Base-by-base conservation (phyloP, 371 early-diverging fungal genomes). In the Rhizopus delemar region DNA sequence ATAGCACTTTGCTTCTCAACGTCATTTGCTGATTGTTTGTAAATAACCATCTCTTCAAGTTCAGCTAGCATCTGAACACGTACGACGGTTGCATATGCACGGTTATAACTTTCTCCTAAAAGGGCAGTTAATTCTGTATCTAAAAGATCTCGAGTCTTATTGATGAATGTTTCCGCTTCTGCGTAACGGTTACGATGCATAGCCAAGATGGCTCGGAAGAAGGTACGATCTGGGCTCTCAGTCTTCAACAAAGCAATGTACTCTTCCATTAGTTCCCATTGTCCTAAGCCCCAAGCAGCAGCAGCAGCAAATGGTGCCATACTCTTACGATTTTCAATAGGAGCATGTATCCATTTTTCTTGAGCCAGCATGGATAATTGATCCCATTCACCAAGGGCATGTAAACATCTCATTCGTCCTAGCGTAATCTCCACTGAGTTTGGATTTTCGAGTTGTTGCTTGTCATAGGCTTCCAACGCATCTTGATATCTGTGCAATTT, bases 61-160 rank as follows among this genome's bases (percentile, higher is more conserved):
- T 99, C 99, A 0, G 96, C 91, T 52, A 99, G 82, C 94, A 96
- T 92, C 68, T 99, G 99, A 43, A 95, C 93, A 32, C 94, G 87
- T 4, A 98, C 95, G 0, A 97, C 84, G 1, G 78, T 79, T 38
- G 80, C 80, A 73, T 99, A 99, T 0, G 96, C 94, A 36, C 98
- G 90, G 65, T 87, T 93, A 68, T 97, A 98, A 52, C 95, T 95
- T 73, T 99, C 99, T 13, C 94, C 92, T 41, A 96, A 82, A 29
- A 97, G 71, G 1, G 96, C 93, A 28, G 94, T 90, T 39, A 94
- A 62, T 69, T 95, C 95, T 0, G 91, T 92, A 70, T 96, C 94
- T 50, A 98, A 71, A 61, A 94, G 73, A 62, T 90, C 92, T 31
- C 98, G 79, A 2, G 97, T 92, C 59, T 86, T 86, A 57, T 89